These are phyloP conservation scores for Austroboletus festivus DNA, from an alignment of 768 basidiomycete species.

Conservation along the genomic window DNA sequence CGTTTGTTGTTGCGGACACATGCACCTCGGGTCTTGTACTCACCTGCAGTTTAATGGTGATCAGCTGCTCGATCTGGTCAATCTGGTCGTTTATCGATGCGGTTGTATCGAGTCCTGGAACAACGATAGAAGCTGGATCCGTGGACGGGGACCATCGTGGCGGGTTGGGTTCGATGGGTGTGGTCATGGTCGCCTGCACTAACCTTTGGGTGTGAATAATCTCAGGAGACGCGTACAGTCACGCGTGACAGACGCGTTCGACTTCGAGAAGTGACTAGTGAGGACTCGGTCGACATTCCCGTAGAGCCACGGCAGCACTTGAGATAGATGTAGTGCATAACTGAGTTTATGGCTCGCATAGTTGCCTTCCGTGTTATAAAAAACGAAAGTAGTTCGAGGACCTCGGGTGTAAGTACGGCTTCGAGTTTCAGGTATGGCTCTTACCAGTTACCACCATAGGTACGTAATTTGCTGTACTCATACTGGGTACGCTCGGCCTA, in stretches of 20 bases:
- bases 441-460: no score
- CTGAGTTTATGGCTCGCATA: no score
- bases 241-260: slow-evolving; percentile 25
- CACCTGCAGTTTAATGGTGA: slow-evolving; percentile 88
- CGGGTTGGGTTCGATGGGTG: slow-evolving; percentile 56
- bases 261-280: no score
- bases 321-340: no score
- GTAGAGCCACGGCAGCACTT: no score
- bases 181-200: slow-evolving; percentile 24
- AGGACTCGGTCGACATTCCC: no score
- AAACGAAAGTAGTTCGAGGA: no score
- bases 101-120: slow-evolving; percentile 70
- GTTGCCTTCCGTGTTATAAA: no score
- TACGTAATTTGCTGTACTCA: no score
- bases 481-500: no score
- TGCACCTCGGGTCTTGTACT: slow-evolving; percentile 1
- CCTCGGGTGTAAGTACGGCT: no score
- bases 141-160: slow-evolving; percentile 64
- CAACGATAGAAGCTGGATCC: slow-evolving; percentile 59
- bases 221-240: slow-evolving; percentile 15
- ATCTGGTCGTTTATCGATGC: slow-evolving; percentile 78
- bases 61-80: slow-evolving; percentile 93
- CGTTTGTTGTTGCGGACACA: slow-evolving; percentile 10
- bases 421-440: no score
- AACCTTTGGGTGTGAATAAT: neutral